Evolutionary conservation across 371 early-diverging fungal species (phyloP).

Genomic region (Mycotypha africana): DNA sequence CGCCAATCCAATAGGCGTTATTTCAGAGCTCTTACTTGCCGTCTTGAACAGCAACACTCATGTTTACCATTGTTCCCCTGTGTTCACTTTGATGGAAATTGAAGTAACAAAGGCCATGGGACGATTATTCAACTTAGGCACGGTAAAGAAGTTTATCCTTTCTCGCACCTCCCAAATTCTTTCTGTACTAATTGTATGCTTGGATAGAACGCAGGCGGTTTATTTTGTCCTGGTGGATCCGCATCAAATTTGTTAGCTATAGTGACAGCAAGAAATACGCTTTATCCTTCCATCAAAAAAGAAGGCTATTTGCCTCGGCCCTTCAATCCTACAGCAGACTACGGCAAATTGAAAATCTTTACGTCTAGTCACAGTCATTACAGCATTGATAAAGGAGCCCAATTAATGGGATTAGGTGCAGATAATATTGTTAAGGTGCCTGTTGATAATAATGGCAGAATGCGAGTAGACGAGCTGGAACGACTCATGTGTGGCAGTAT

Average conservation of each 20-base stretch:
- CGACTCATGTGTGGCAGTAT: conserved; percentile 39
- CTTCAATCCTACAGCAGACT: conserved; percentile 23
- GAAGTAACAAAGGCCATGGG: conserved; percentile 56
- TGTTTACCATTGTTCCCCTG: conserved; percentile 78
- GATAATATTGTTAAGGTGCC: conserved; percentile 68
- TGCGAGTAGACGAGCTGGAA: conserved; percentile 55
- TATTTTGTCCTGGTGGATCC: conserved; percentile 80
- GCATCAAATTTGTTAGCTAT: conserved; percentile 78
- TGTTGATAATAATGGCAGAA: conserved; percentile 57
- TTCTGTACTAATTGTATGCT: background rate
- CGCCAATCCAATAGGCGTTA: conserved; percentile 74
- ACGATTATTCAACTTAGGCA: conserved; percentile 52
- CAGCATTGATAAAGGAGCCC: conserved; percentile 73
- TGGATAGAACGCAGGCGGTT: conserved; percentile 51
- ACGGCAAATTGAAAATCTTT: conserved; percentile 63
- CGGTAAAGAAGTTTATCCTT: conserved; percentile 16
- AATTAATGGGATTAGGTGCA: conserved; percentile 71
- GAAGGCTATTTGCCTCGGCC: conserved; percentile 48
- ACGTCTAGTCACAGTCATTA: conserved; percentile 78
- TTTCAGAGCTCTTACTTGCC: conserved; percentile 69
- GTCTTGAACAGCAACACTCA: conserved; percentile 80
- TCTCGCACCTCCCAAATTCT: background rate
- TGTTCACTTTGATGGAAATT: conserved; percentile 71
- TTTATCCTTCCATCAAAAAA: conserved; percentile 62
- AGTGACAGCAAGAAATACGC: conserved; percentile 68